A percentile compares a stretch with the other conserved stretches of the same genome.
Conservation (phyloP, 2,329 filamentous ascomycete genomes). For the Bipolaris zeicola region DNA sequence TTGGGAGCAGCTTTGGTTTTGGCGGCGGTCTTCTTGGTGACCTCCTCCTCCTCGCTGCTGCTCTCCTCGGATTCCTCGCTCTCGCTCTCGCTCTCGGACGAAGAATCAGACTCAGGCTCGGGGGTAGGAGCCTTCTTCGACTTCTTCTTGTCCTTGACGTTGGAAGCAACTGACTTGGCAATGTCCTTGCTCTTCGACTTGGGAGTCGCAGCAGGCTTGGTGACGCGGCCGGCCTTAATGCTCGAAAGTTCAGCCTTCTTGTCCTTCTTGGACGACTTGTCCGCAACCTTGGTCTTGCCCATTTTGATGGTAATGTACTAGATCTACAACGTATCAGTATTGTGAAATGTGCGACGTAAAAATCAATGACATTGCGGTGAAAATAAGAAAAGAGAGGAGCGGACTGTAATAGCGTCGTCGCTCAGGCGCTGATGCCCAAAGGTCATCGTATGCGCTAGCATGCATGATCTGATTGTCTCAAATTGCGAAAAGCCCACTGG, state of each 20-base stretch:
- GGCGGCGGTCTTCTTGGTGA: slow-evolving; percentile 42
- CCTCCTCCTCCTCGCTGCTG: slow-evolving; percentile 42
- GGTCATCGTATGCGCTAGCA: slow-evolving; percentile 34
- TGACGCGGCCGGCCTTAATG: slow-evolving; percentile 70
- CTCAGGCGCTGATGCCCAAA: slow-evolving; percentile 28
- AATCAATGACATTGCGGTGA: slow-evolving; percentile 7
- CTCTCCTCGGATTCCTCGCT: slow-evolving; percentile 40
- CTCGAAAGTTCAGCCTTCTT: slow-evolving; percentile 62
- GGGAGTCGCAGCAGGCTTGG: slow-evolving; percentile 69
- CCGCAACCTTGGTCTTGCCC: slow-evolving; percentile 45
- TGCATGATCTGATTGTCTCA: slow-evolving; percentile 48
- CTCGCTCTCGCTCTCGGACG: slow-evolving; percentile 45
- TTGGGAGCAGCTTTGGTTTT: slow-evolving; percentile 45
- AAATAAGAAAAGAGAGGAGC: slow-evolving; percentile 26
- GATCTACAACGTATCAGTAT: slow-evolving; percentile 44
- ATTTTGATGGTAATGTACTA: slow-evolving; percentile 38
- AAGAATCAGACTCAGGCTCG: slow-evolving; percentile 51
- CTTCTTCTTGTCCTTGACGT: slow-evolving; percentile 59
- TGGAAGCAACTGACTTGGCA: slow-evolving; percentile 58
- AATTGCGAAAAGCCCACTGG: slow-evolving; percentile 52
- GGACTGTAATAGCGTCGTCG: slow-evolving; percentile 29
- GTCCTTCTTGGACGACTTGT: slow-evolving; percentile 59
- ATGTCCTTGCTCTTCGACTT: slow-evolving; percentile 71
- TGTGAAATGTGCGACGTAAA: slow-evolving; percentile 11
- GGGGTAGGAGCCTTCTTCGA: slow-evolving; percentile 56